Base-by-base conservation (phyloP, 306 rosid species). In the Cyclanthera cordifolia region DNA sequence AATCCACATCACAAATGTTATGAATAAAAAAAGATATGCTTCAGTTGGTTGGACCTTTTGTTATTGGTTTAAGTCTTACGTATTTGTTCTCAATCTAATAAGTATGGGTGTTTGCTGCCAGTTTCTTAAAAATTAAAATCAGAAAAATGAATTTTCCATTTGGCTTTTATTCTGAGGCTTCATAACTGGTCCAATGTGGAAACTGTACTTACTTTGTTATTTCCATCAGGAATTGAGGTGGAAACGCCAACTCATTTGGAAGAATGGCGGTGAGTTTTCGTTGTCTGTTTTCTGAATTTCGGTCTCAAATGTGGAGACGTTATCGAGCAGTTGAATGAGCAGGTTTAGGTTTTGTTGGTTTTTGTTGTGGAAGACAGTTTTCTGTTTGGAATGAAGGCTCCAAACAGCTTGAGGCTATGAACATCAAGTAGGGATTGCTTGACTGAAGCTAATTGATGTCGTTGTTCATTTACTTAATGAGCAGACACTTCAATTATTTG, bases 401-500 rank as follows among this genome's bases (percentile, higher is more conserved):
- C 69, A 20, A 61, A 5, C 17, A 32, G 67, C 49, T 37, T 19
- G 69, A 61, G 49, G 15, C 9, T 34, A 9, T 61, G 50, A 13
- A 10, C 51, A 39, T 58, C 17, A 37, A 39, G 39, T 37, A 21
- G 34, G 70, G 16, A 20, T 59, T 66, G 70, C 78, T 80, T 71
- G 72, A 75, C 65, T 21, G 50, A 52, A 67, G 57, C 20, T 72
- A 53, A 67, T 45, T 66, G 80, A 67, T 79, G 76, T 72, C 70
- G 49, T 53, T 27, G 60, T 52, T 78, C 50, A 69, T 48, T 27
- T 11, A 48, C 53, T 53, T 70, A 32, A 13, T 23, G 68, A 63
- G 73, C 54, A 34, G 52, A 67, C 77, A 76, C n/a, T 50, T 32
- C 41, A 34, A 76, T 75, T 72, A 72, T 72, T 80, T 75, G 73